Conservation (phyloP, 805 yeast species). For the Starmerella apis region DNA sequence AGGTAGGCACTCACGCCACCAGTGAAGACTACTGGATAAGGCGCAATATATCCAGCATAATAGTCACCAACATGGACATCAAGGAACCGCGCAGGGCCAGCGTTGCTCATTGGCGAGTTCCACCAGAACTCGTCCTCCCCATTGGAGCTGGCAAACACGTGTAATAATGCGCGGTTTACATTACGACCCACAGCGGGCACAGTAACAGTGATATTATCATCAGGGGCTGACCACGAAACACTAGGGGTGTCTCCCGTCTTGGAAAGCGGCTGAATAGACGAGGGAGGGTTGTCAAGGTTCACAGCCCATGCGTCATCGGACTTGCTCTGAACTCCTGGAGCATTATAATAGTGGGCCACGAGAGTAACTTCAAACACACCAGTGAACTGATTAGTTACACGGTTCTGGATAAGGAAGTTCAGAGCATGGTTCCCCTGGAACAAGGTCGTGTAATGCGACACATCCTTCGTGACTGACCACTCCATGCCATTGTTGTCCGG, state of each 20-base stretch:
- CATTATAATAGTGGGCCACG: conserved; percentile 41
- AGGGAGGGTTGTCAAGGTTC: conserved; percentile 14
- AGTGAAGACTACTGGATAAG: conserved; percentile 65
- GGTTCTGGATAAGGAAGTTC: conserved; percentile 46
- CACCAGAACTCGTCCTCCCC: conserved; percentile 79
- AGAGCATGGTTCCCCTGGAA: conserved; percentile 33
- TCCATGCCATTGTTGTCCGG: conserved; percentile 47
- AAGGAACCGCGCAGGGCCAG: conserved; percentile 40
- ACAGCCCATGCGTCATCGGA: conserved; percentile 23
- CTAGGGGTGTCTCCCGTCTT: conserved; percentile 5
- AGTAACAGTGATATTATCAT: conserved; percentile 14
- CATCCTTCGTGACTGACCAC: conserved; percentile 53
- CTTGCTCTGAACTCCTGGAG: conserved; percentile 1
- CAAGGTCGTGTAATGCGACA: conserved; percentile 45
- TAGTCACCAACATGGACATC: conserved; percentile 51
- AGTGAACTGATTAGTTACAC: conserved; percentile 39
- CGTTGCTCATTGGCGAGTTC: conserved; percentile 31
- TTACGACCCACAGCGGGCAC: conserved; percentile 18
- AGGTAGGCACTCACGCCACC: conserved; percentile 74
- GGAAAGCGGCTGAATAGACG: conserved; percentile 13
- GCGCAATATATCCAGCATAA: conserved; percentile 51
- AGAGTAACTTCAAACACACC: conserved; percentile 53
- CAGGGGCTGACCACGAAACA: conserved; percentile 21
- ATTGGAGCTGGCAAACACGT: conserved; percentile 61
- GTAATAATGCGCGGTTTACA: conserved; percentile 39